Conservation (phyloP, 257 asterid genomes). For the Solanum neorickii region DNA sequence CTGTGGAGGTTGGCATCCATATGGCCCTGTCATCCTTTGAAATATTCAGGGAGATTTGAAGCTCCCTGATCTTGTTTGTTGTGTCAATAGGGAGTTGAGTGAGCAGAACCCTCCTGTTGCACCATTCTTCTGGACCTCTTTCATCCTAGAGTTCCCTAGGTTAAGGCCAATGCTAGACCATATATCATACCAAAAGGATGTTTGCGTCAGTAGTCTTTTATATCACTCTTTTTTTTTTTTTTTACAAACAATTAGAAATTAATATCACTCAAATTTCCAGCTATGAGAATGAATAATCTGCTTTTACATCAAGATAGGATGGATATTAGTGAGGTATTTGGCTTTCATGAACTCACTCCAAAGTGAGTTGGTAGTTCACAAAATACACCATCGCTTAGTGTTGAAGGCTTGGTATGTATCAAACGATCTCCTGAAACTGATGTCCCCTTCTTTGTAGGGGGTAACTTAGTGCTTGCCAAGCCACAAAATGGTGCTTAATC, state of each 20-base stretch:
- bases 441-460: background rate
- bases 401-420: background rate
- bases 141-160: background rate
- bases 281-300: background rate
- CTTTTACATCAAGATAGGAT: background rate
- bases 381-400: background rate
- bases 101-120: background rate
- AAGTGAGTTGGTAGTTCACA: background rate
- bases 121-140: background rate
- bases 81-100: background rate
- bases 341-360: background rate
- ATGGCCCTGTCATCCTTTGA: background rate
- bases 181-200: background rate
- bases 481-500: background rate
- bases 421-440: background rate
- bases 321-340: background rate
- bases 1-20: background rate
- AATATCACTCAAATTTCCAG: background rate
- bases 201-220: background rate
- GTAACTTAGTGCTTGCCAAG: background rate
- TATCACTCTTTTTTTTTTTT: background rate
- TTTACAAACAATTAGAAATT: background rate
- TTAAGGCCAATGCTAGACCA: background rate
- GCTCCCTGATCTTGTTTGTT: background rate
- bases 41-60: background rate